Evolutionary conservation across 1,284 basidiomycete species (phyloP).

Genomic region (Puccinia coronata): DNA sequence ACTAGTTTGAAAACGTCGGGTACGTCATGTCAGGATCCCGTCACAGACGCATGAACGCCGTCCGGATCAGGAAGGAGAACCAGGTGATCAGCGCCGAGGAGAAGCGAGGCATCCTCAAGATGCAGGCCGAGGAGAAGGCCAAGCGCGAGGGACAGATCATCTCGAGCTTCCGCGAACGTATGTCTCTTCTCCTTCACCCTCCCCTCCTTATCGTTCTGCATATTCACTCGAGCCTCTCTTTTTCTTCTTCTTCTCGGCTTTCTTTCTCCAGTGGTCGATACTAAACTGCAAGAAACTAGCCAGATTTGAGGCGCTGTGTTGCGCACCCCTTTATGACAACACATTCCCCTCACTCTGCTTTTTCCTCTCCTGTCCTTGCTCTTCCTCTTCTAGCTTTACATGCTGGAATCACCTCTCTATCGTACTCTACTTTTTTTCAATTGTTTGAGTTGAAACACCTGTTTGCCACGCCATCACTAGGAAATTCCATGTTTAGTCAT

Average conservation of each 20-base stretch:
- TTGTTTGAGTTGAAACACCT: too few species aligned
- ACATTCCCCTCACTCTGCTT: too few species aligned
- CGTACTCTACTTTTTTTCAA: too few species aligned
- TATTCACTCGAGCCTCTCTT: neutral
- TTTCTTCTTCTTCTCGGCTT: neutral
- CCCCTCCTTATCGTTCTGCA: neutral
- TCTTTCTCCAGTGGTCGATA: slow-evolving; percentile 34
- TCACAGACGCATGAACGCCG: slow-evolving; percentile 74
- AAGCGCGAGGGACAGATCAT: slow-evolving; percentile 73
- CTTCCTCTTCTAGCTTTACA: too few species aligned
- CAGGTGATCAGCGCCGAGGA: slow-evolving; percentile 98
- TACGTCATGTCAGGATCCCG: slow-evolving; percentile 97
- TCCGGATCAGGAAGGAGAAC: slow-evolving; percentile 96
- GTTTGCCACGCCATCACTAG: too few species aligned
- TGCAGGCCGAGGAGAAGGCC: slow-evolving; percentile 88
- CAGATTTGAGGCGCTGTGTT: too few species aligned
- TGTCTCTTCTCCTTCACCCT: neutral
- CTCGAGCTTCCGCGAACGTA: slow-evolving; percentile 59
- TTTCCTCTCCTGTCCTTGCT: too few species aligned
- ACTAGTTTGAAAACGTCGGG: slow-evolving; percentile 83
- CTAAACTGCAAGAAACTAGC: slow-evolving; percentile 38
- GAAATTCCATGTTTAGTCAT: too few species aligned
- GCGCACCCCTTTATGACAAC: too few species aligned
- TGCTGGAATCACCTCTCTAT: too few species aligned
- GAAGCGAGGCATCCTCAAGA: slow-evolving; percentile 86